Evolutionary conservation across 176 grass and related monocot genomes (phyloP), one percentile per base, ranked within the genome.

Genomic region (Zizania latifolia): DNA sequence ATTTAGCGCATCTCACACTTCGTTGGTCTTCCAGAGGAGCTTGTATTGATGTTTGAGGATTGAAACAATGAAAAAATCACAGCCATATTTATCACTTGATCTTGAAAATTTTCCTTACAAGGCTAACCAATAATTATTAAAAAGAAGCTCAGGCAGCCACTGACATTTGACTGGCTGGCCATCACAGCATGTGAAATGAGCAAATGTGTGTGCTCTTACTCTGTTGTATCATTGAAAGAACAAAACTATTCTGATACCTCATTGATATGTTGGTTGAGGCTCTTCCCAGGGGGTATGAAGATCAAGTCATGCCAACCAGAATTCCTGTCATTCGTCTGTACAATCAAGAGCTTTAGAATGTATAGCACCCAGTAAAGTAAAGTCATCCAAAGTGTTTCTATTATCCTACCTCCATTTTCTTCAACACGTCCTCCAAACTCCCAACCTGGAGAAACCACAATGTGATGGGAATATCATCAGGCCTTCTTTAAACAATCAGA

Each of bases 231-330:
- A 79, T 40, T 44, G 58, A 61, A 70, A 62, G 30, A 72, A 82
- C 46, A 85, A 21, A 45, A 31, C 85, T 82, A 94, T 37, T 76
- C 84, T 41, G 86, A 83, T 75, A 94, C 91, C 81, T 92, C 91
- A 55, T 90, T 86, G 33, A 98, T 93, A 71, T 94, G 91, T 72
- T 98, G 84, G 19, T 62, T 89, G 37, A 86, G 88, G 36, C 31
- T 92, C 84, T 92, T 98, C 30, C 91, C 94, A 83, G 91, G 94
- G n/a, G 94, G 89, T 60, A 98, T 94, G 74, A 94, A 98, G 63
- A 98, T 94, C 79, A 98, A 98, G 68, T 94, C 89, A 82, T 98
- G 91, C 94, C 91, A 98, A 37, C 94, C 91, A 58, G 94, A 98
- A 73, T 98, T 87, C 40, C 86, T 86, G 30, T 88, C 81, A 82